Percentiles rank a stretch among this genome's conserved stretches.
phyloP scores from a whole-genome alignment of 2,329 filamentous ascomycete genomes.

The Ophiostoma perfectum region DNA sequence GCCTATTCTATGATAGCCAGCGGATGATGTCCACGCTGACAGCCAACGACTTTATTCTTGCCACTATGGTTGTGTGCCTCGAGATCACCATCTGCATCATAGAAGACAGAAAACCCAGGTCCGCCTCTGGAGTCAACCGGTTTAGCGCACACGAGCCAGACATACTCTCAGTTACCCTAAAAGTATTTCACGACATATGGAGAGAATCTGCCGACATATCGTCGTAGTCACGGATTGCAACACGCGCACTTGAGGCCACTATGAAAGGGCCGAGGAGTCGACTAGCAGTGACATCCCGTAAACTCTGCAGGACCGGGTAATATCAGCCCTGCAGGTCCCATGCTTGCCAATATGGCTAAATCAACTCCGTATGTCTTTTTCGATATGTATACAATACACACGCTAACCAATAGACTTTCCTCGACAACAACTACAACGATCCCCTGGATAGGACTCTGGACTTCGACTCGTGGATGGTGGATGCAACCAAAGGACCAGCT shows the following conservation, averaged over 20 bases:
- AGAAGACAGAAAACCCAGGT: background rate
- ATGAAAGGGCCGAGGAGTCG: background rate
- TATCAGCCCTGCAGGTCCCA: too few relatives aligned
- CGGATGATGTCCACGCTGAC: background rate
- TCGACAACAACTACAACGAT: conserved; percentile 17
- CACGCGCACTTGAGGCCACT: background rate
- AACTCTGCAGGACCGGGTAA: background rate
- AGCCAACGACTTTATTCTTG: background rate
- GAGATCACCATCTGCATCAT: background rate
- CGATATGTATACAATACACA: background rate
- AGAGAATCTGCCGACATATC: background rate
- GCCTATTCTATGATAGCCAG: background rate
- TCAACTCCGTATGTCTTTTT: conserved; percentile 14
- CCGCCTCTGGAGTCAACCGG: background rate
- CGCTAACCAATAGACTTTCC: conserved; percentile 7
- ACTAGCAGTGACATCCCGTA: background rate
- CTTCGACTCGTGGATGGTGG: background rate
- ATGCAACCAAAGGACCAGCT: background rate
- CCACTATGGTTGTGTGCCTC: background rate
- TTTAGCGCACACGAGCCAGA: background rate
- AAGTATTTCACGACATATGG: background rate
- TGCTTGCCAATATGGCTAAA: background rate
- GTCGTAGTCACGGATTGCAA: background rate
- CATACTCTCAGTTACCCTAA: background rate
- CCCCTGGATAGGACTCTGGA: background rate